Base-by-base conservation (phyloP, 2,329 filamentous ascomycete species). In the Penicillium sp. region DNA sequence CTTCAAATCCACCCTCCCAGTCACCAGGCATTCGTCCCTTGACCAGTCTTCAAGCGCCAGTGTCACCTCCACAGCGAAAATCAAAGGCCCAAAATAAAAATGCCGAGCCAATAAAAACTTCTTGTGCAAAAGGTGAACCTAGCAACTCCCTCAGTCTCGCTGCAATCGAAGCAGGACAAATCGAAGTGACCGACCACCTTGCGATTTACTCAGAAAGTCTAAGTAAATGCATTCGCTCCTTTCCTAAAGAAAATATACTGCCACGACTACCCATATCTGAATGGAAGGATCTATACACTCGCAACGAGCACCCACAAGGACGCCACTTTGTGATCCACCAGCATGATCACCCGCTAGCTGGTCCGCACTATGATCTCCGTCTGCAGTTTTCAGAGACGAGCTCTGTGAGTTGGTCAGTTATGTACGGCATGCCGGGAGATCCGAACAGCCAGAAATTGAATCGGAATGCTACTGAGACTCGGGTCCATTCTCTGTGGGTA, bases 291-390 rank as follows among this genome's bases (percentile, higher is more conserved):
- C 55, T 77, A 2, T 77, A 76, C 51, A 50, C 52, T n/a, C 57
- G 64, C 8, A 75, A 74, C 45, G 57, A 67, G 33, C 61, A 70
- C 39, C 38, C 56, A 0, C 43, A 68, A 29, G 74, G 74, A 6
- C 59, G 61, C 14, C 77, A 81, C 56, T 85, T 85, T 53, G 76
- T 85, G 35, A 72, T 85, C 25, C 80, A 85, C 57, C 81, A 86
- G 54, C 81, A 86, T 55, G 80, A 84, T 53, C 82, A 85, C 55
- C 82, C 82, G 1, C 59, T 83, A 29, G 79, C 82, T 7, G 80
- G 82, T 15, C 71, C 72, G 1, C 78, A 82, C 55, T 84, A 85
- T 65, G 82, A 85, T 58, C 68, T 85, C 13, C 71, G 82, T 2
- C 66, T 85, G 12, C 81, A 85, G 57, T 81, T 85, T 56, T 85